These are phyloP conservation scores for Eragrostis nindensis DNA, from an alignment of 176 grass and related monocot genomes.

Conservation along the genomic window DNA sequence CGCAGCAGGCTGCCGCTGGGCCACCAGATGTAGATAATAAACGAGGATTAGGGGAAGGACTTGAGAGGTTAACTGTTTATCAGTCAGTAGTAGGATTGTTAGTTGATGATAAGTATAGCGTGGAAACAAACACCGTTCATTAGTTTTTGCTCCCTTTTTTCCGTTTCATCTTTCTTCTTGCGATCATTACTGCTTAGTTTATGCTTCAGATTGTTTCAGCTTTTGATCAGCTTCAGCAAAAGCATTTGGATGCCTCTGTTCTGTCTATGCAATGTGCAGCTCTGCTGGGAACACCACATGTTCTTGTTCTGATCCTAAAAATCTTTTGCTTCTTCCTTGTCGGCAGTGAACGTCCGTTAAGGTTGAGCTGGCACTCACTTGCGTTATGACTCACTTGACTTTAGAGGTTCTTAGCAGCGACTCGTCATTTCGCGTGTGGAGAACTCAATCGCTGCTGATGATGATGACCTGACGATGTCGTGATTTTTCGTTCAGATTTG, in stretches of 20 bases:
- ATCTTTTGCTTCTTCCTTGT: no score
- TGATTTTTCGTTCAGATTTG: not conserved
- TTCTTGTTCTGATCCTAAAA: not conserved
- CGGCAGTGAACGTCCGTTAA: not conserved
- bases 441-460: not conserved
- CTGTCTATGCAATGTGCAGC: not conserved
- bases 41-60: constrained; percentile 12
- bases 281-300: not conserved
- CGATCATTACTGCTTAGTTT: not conserved
- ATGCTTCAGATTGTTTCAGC: not conserved
- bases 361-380: not conserved
- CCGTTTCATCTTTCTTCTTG: not conserved
- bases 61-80: not conserved
- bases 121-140: constrained; percentile 19
- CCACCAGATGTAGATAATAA: constrained; percentile 68
- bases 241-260: not conserved
- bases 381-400: not conserved
- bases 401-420: not conserved
- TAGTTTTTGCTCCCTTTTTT: not conserved
- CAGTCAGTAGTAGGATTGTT: not conserved
- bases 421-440: not conserved
- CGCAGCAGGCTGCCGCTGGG: constrained; percentile 48
- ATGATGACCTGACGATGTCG: not conserved
- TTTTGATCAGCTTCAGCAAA: not conserved
- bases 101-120: constrained; percentile 22